Conservation (phyloP, 2,329 filamentous ascomycete species). For the Thelonectria olida region DNA sequence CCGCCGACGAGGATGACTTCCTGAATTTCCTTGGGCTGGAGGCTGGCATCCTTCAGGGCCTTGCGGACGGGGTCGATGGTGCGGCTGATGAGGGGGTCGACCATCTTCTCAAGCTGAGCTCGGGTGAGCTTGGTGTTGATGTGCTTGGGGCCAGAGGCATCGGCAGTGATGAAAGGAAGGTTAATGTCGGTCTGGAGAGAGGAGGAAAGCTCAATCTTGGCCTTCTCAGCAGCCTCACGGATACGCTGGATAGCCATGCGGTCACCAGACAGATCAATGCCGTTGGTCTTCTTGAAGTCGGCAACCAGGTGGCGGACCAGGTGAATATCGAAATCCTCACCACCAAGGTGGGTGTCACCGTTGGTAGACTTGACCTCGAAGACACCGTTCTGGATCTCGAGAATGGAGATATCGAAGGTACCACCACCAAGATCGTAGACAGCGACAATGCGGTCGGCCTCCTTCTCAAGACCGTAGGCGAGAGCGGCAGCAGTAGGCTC, state of each 20-base stretch:
- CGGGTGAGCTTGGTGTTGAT: constrained; percentile 96
- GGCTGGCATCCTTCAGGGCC: constrained; percentile 93
- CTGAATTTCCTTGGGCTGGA: constrained; percentile 93
- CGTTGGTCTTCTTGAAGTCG: constrained; percentile 96
- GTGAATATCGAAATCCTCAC: constrained; percentile 96
- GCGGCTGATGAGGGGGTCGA: constrained; percentile 85
- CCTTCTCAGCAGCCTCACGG: constrained; percentile 98
- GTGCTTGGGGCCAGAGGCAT: constrained; percentile 95
- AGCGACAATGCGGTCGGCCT: constrained; percentile 86
- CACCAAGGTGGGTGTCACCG: constrained; percentile 97
- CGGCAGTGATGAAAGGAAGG: constrained; percentile 97
- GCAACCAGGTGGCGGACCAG: constrained; percentile 93
- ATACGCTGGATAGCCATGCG: constrained; percentile 99
- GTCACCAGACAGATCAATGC: constrained; percentile 88
- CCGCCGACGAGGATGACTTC: constrained; percentile 98
- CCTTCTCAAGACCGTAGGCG: constrained; percentile 96
- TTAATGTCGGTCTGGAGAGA: constrained; percentile 97
- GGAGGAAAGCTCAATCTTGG: constrained; percentile 98
- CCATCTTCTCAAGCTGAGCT: constrained; percentile 90
- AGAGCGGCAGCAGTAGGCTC: constrained; percentile 96
- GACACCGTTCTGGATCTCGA: constrained; percentile 97
- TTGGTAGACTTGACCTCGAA: constrained; percentile 99
- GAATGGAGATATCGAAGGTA: constrained; percentile 98
- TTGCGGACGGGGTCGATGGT: constrained; percentile 95
- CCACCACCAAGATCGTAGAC: constrained; percentile 98